Evolutionary conservation across 192 early-diverging fungal genomes (phyloP), one percentile per base, ranked within the genome.

Genomic region (Coemansia javaensis): DNA sequence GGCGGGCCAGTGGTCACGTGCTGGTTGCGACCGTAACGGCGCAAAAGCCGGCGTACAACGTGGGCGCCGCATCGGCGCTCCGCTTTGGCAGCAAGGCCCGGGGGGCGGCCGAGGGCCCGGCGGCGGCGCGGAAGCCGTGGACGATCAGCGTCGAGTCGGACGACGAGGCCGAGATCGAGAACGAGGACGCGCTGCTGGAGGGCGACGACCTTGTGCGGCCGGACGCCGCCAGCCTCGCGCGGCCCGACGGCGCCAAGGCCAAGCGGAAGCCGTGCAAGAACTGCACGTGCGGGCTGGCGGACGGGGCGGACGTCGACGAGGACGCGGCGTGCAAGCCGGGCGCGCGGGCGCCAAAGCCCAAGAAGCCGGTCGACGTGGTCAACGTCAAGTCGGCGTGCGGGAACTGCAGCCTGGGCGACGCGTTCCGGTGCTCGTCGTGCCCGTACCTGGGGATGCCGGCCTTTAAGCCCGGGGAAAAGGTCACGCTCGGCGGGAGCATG

Each of bases 401-500:
- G 11, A 86, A 75, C 78, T 98, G 96, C 66, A 86, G 86, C 43
- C 74, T 98, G 8, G 96, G 96, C 23, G 96, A 98, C 77, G 96
- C 96, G 1, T 98, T 98, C 82, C 82, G 96, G 24, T 98, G 96
- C 75, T 78, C 84, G 23, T 85, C 85, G 21, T 98, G 96, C 71
- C 96, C 96, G 28, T 98, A 96, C 53, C 64, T 93, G 25, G 96
- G 96, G 21, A 93, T 96, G 90, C 96, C 96, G 21, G 86, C 93
- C 10, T 98, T 98, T 75, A 82, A 90, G 57, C 89, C 90, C 2
- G 96, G 96, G 24, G 90, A 98, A 56, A 90, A 93, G 64, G 85
- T 98, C 40, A 76, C 80, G 10, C 77, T 98, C 17, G 86, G 81
- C 21, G 94, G 94, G 20, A 75, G 65, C 56, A 62, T 75, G 64